phyloP scores from a whole-genome alignment of 352 stramenopile genomes.

The Albugo laibachii region DNA sequence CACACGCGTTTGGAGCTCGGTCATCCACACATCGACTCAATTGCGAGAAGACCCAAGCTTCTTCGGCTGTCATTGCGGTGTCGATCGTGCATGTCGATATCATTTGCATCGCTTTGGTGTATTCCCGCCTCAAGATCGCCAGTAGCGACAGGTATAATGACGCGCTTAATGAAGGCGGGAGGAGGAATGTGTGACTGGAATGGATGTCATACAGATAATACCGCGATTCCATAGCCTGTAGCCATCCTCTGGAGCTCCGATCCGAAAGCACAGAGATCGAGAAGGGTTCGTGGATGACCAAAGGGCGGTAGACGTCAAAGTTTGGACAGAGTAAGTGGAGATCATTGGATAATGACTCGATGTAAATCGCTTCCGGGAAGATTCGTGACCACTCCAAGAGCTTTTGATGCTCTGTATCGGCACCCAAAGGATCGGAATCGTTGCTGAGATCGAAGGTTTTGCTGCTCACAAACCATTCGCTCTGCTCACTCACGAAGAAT shows the following conservation, averaged over 20 bases:
- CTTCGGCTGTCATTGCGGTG: constrained; percentile 87
- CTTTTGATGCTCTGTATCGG: constrained; percentile 12
- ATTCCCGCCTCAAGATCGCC: constrained; percentile 90
- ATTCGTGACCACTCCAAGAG: constrained; percentile 29
- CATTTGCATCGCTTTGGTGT: constrained; percentile 89
- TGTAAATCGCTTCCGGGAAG: constrained; percentile 34
- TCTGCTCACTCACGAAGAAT: constrained; percentile 40
- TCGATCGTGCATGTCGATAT: constrained; percentile 93
- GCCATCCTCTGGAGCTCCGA: constrained; percentile 54
- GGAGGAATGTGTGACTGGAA: constrained; percentile 86
- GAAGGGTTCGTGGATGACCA: constrained; percentile 58
- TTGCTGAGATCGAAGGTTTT: constrained; percentile 15
- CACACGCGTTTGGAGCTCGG: constrained; percentile 88
- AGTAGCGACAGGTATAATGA: constrained; percentile 97
- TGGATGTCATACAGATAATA: constrained; percentile 98
- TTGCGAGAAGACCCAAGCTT: constrained; percentile 95
- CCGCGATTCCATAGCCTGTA: constrained; percentile 79
- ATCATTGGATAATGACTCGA: constrained; percentile 63
- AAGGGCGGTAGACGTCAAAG: constrained; percentile 63
- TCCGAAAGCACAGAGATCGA: constrained; percentile 57
- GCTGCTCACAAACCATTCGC: constrained; percentile 67
- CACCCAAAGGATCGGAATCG: constrained; percentile 2
- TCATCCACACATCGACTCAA: constrained; percentile 89
- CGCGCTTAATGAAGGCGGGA: constrained; percentile 89
- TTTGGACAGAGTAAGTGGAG: constrained; percentile 63